phyloP scores from a whole-genome alignment of 2,329 filamentous ascomycete genomes.

The Cladophialophora immunda region DNA sequence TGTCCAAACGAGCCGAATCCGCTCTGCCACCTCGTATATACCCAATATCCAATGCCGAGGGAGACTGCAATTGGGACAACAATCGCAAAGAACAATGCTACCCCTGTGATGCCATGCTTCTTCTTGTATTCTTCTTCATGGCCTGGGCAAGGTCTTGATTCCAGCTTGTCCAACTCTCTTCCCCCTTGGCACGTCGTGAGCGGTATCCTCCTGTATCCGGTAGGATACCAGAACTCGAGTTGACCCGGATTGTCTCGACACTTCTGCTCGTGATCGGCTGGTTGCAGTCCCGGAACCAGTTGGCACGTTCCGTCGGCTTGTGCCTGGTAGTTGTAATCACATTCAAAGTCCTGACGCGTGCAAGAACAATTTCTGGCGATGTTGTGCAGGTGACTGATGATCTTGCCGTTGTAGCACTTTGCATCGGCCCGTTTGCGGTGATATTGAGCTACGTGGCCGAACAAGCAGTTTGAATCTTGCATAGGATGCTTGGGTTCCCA shows the following conservation, averaged over 20 bases:
- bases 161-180: conserved; percentile 74
- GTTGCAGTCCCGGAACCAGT: conserved; percentile 76
- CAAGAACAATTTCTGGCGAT: conserved; percentile 81
- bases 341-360: conserved; percentile 88
- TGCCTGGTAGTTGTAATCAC: conserved; percentile 93
- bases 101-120: conserved; percentile 73
- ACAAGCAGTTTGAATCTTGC: conserved; percentile 81
- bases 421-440: conserved; percentile 84
- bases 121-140: conserved; percentile 84
- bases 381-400: conserved; percentile 63
- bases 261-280: conserved; percentile 66
- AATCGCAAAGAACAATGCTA: conserved; percentile 86
- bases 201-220: conserved; percentile 88
- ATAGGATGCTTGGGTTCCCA: conserved; percentile 89
- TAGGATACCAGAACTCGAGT: conserved; percentile 83
- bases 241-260: conserved; percentile 72
- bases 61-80: conserved; percentile 77
- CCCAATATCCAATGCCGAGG: conserved; percentile 72
- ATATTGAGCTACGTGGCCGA: conserved; percentile 89
- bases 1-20: conserved; percentile 86
- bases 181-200: conserved; percentile 87
- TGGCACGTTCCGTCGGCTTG: conserved; percentile 78
- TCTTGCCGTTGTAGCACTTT: conserved; percentile 82
- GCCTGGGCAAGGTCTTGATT: conserved; percentile 73
- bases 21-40: conserved; percentile 72